phyloP scores from a whole-genome alignment of 75 land plant species.

The Chamaecyparis obtusa region DNA sequence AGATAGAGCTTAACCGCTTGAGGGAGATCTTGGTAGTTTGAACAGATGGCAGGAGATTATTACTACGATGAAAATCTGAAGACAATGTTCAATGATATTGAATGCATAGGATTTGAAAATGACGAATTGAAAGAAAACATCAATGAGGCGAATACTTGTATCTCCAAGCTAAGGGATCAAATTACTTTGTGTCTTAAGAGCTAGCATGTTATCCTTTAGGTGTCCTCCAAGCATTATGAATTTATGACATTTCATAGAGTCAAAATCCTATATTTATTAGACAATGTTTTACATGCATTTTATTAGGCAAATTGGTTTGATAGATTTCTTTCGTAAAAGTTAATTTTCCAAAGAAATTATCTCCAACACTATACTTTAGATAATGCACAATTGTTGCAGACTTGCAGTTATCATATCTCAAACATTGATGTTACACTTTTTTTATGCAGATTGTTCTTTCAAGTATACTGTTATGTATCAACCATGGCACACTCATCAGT shows the following conservation, averaged over 20 bases:
- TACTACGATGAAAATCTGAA: no score
- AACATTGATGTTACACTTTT: neutral
- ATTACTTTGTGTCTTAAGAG: neutral
- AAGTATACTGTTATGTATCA: slow-evolving; percentile 27
- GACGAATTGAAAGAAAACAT: no score
- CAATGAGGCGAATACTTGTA: no score
- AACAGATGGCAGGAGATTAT: no score
- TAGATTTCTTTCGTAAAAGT: neutral
- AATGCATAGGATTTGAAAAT: no score
- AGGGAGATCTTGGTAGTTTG: no score
- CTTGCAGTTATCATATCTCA: neutral
- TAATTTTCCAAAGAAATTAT: neutral
- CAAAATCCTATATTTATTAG: neutral
- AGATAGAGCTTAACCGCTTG: no score
- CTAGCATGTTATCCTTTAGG: neutral
- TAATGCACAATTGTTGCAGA: neutral
- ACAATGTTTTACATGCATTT: neutral
- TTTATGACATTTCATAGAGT: neutral
- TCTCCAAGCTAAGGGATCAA: no score
- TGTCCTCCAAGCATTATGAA: neutral
- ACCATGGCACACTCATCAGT: slow-evolving; percentile 31
- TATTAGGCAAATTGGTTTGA: neutral
- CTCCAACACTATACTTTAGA: neutral
- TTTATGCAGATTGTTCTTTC: slow-evolving; percentile 30
- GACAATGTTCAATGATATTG: no score